Conservation (phyloP, 768 basidiomycete genomes). For the Auriculariales sp. region DNA sequence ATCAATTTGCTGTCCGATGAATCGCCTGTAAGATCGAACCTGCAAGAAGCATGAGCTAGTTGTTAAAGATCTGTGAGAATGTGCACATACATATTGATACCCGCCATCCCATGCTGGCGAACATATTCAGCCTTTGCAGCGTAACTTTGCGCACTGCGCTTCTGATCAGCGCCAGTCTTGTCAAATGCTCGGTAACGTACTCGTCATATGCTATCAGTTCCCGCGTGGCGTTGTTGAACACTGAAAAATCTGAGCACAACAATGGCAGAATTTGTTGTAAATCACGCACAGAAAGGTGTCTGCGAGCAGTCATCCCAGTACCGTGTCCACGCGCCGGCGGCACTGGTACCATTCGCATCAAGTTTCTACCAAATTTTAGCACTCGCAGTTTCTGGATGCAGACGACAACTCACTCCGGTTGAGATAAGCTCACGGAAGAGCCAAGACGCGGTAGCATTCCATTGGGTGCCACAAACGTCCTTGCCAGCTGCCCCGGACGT, state of each 20-base stretch:
- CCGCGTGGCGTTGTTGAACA: background rate
- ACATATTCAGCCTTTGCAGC: background rate
- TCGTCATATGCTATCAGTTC: background rate
- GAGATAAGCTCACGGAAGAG: background rate
- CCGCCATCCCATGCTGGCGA: background rate
- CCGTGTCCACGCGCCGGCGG: background rate
- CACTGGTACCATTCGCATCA: background rate
- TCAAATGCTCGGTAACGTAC: too few species aligned
- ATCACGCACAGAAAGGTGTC: background rate
- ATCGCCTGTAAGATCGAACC: too few species aligned
- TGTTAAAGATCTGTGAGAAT: too few species aligned
- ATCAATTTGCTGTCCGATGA: too few species aligned
- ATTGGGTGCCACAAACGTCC: background rate
- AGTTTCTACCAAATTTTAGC: background rate
- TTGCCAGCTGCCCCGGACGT: background rate
- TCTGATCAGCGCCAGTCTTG: too few species aligned
- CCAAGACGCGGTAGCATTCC: background rate
- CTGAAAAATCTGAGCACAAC: background rate
- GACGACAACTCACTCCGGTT: background rate
- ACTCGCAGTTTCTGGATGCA: background rate
- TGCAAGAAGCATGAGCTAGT: too few species aligned
- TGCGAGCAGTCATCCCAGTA: background rate
- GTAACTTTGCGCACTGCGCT: background rate
- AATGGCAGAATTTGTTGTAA: background rate
- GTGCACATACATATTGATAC: slow-evolving; percentile 1